Percentiles rank a stretch among this genome's conserved stretches.
These are phyloP conservation scores for Pistacia vera DNA, from an alignment of 345 rosid genomes.

Conservation along the genomic window DNA sequence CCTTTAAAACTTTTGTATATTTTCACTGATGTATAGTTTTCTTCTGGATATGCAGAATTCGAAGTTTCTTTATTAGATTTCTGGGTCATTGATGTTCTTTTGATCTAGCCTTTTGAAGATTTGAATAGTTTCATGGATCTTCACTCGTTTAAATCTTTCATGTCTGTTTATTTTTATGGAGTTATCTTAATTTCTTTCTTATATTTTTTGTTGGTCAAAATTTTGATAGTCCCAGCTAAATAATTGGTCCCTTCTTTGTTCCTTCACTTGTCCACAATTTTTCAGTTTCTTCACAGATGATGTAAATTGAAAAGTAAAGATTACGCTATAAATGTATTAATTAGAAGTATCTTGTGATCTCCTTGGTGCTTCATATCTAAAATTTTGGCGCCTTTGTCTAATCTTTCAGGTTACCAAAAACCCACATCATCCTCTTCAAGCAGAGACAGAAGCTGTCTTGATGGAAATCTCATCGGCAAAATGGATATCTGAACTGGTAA, in stretches of 20 bases:
- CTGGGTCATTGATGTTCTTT: not conserved
- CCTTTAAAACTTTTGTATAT: too few relatives aligned
- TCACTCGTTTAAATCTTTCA: too few relatives aligned
- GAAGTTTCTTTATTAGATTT: not conserved
- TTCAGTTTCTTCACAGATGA: too few relatives aligned
- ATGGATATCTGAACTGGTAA: slow-evolving; percentile 17
- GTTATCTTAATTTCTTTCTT: not conserved
- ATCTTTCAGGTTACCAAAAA: not conserved
- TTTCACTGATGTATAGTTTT: not conserved
- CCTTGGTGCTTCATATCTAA: not conserved
- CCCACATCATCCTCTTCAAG: not conserved
- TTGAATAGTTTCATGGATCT: too few relatives aligned
- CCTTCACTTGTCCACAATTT: not conserved
- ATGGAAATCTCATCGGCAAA: slow-evolving; percentile 15
- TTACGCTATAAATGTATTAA: too few relatives aligned
- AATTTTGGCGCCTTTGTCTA: not conserved
- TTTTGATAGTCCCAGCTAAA: not conserved
- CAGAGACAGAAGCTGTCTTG: not conserved
- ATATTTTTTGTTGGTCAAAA: too few relatives aligned
- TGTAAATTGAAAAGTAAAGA: too few relatives aligned
- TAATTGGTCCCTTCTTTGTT: not conserved
- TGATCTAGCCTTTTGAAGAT: not conserved
- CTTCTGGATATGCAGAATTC: not conserved
- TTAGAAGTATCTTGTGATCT: not conserved
- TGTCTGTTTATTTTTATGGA: too few relatives aligned